Evolutionary conservation across 495 filamentous ascomycete species (phyloP), one percentile per base, ranked within the genome.

Genomic region (Diplogelasinospora grovesii): DNA sequence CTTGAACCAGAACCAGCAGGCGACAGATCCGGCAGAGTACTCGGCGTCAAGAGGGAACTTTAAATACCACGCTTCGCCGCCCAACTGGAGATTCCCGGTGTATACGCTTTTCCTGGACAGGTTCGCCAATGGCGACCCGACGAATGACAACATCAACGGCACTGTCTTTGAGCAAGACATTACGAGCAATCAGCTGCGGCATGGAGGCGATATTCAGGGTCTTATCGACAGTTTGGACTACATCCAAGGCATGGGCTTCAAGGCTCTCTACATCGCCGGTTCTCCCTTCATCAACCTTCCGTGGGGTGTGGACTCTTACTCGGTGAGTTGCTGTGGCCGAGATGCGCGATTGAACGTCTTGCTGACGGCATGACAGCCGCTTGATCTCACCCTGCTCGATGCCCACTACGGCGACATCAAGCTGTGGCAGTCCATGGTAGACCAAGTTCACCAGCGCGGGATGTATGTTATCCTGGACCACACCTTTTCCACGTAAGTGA

Each of bases 381-480:
- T 48, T 32, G 51, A 50, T 28, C 27, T 51, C 78, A 51, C 48
- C 3, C 22, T 52, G 3, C 36, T 54, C 4, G 50, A 59, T 24
- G 13, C 24, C 11, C 50, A 57, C 32, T 49, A 45, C 25, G 50
- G 80, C 1, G 73, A 66, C 7, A 78, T 86, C 39, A 52, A 73
- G 10, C 59, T 64, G 34, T 86, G 82, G 81, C 74, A 78, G 53
- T 50, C 68, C 26, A 71, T 74, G 5, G 77, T 86, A 25, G 60
- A 66, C 3, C 79, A 79, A 33, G 77, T 83, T 14, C 80, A 84
- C 57, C 60, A 59, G 2, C 69, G 77, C 11, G 77, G 73, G 25
- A 85, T 85, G 81, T 85, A 84, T 63, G 75, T 84, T 26, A 64
- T 85, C 16, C 64, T 85, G 40, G 81, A 85, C 46, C 82, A 84